Evolutionary conservation across 2,329 filamentous ascomycete species (phyloP).

Genomic region (Sarocladium oryzae): DNA sequence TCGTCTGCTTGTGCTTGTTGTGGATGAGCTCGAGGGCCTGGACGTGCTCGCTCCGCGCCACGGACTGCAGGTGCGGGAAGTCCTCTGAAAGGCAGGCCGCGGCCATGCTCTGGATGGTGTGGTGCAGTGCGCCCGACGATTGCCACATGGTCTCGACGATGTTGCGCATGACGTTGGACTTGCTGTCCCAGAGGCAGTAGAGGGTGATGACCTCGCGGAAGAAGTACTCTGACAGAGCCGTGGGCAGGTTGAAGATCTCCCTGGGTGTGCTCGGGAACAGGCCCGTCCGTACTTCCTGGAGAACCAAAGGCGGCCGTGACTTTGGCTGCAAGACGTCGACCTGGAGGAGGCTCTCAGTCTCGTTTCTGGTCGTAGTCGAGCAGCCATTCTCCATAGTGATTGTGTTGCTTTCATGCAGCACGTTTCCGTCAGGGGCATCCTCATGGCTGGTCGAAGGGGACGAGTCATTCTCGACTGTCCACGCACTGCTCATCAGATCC

Average conservation of each 20-base stretch:
- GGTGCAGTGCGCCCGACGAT: constrained; percentile 14
- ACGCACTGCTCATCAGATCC: not conserved
- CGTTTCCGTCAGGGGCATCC: not conserved
- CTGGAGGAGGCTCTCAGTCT: not conserved
- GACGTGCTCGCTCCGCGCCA: constrained; percentile 12
- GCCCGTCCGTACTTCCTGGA: not conserved
- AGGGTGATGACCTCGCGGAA: constrained; percentile 17
- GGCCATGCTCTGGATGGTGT: constrained; percentile 19
- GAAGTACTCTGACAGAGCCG: constrained; percentile 15
- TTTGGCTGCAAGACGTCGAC: not conserved
- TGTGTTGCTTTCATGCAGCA: no score
- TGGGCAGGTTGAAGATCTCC: constrained; percentile 13
- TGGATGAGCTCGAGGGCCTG: constrained; percentile 12
- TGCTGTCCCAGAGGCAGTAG: constrained; percentile 17
- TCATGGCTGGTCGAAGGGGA: not conserved
- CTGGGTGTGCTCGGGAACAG: not conserved
- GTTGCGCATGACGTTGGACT: constrained; percentile 16
- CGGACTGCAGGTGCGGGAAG: constrained; percentile 13
- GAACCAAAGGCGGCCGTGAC: not conserved
- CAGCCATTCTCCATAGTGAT: not conserved
- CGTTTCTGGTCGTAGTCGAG: no score
- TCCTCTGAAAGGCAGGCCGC: constrained; percentile 16
- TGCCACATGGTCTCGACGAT: constrained; percentile 17
- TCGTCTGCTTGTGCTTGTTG: not conserved
- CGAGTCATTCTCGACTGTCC: not conserved